Percentiles rank a stretch among this genome's conserved stretches.
Conservation (phyloP, 2,329 filamentous ascomycete genomes). For the Colletotrichum gigasporum region DNA sequence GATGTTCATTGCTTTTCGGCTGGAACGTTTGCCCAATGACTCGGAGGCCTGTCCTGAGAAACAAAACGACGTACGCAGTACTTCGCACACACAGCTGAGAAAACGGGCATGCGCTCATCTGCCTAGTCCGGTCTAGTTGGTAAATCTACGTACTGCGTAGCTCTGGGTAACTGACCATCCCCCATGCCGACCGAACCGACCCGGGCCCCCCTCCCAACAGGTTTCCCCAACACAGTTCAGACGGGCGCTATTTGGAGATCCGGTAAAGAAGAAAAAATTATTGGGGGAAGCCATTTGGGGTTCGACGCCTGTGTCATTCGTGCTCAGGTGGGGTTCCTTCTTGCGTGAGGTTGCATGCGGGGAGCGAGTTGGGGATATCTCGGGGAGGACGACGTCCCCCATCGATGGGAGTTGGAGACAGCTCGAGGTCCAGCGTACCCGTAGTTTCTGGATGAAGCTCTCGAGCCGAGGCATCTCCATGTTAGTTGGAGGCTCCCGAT, state of each 20-base stretch:
- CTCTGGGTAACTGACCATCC: too few relatives aligned
- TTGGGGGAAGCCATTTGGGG: slow-evolving; percentile 10
- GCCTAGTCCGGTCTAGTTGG: slow-evolving; percentile 12
- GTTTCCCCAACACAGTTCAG: slow-evolving; percentile 26
- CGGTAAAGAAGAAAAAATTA: neutral
- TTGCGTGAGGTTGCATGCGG: slow-evolving; percentile 20
- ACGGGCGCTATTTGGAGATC: slow-evolving; percentile 16
- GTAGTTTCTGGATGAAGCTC: neutral
- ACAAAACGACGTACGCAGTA: too few relatives aligned
- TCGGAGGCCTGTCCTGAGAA: too few relatives aligned
- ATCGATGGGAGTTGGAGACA: slow-evolving; percentile 1
- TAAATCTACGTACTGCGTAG: neutral
- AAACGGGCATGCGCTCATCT: slow-evolving; percentile 4
- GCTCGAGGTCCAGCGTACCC: neutral
- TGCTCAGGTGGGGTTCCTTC: slow-evolving; percentile 12
- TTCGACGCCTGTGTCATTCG: too few relatives aligned
- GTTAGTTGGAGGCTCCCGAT: neutral
- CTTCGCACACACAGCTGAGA: too few relatives aligned
- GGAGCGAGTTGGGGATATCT: slow-evolving; percentile 20
- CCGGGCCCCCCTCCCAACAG: slow-evolving; percentile 17
- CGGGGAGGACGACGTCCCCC: neutral
- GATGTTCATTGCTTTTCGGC: too few relatives aligned
- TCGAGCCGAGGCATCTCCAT: neutral
- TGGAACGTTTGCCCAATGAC: too few relatives aligned
- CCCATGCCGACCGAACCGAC: too few relatives aligned